phyloP scores from a whole-genome alignment of 208 protist genomes.

The Acanthamoeba divionensis region DNA sequence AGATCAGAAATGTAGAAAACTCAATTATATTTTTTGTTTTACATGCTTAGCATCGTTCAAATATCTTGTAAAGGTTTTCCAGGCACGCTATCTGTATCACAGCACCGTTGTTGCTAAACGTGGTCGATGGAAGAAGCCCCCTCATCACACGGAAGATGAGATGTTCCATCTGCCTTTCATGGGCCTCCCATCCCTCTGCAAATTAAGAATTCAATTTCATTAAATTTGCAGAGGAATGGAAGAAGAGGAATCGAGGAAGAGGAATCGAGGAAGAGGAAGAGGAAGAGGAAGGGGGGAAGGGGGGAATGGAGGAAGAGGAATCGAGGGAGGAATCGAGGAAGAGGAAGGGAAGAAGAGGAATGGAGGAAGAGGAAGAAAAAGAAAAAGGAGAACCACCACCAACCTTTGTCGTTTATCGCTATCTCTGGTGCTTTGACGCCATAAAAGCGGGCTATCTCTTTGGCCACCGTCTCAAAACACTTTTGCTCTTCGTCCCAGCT shows the following conservation, averaged over 20 bases:
- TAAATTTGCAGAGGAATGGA: background rate
- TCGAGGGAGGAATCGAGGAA: background rate
- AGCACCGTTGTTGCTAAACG: constrained; percentile 65
- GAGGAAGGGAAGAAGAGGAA: background rate
- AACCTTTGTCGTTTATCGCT: background rate
- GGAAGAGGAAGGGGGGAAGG: background rate
- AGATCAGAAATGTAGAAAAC: background rate
- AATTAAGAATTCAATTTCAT: background rate
- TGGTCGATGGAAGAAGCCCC: constrained; percentile 54
- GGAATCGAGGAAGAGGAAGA: constrained; percentile 34
- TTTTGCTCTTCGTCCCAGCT: constrained; percentile 66
- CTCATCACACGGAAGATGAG: constrained; percentile 69
- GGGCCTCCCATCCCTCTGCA: constrained; percentile 19
- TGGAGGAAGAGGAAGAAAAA: background rate
- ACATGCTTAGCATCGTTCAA: constrained; percentile 74
- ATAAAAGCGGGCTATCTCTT: constrained; percentile 54
- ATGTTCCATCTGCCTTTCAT: constrained; percentile 38
- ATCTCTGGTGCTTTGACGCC: background rate
- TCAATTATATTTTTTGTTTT: background rate
- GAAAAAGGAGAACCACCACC: background rate
- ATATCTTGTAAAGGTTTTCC: constrained; percentile 74
- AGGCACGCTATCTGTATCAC: constrained; percentile 71
- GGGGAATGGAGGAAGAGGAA: no score
- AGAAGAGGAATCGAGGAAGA: constrained; percentile 52
- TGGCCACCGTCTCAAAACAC: constrained; percentile 61